These are phyloP conservation scores for Euclidium syriacum DNA, from an alignment of 345 rosid genomes.

Conservation along the genomic window DNA sequence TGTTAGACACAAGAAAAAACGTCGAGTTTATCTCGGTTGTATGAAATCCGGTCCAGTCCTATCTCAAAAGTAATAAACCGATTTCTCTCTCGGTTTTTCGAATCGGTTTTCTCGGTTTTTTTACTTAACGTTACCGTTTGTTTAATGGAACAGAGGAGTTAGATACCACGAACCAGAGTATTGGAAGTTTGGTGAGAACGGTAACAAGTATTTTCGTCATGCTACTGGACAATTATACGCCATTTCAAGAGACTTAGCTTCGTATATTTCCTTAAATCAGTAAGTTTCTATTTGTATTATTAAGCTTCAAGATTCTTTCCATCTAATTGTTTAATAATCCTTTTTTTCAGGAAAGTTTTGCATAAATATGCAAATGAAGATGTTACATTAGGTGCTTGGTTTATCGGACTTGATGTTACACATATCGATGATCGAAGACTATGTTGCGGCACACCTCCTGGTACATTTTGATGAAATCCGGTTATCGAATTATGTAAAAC, in stretches of 20 bases:
- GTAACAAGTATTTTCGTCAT: constrained; percentile 89
- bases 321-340: not conserved
- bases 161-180: constrained; percentile 92
- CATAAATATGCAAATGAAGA: constrained; percentile 94
- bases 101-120: not conserved
- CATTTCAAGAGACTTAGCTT: constrained; percentile 87
- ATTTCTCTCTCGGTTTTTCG: not conserved
- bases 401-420: constrained; percentile 92
- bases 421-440: constrained; percentile 92
- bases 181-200: constrained; percentile 98
- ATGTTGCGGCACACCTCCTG: constrained; percentile 91
- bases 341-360: constrained; percentile 59
- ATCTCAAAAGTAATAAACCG: constrained; percentile 62
- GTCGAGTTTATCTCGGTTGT: constrained; percentile 80
- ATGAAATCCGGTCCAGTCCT: constrained; percentile 98
- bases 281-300: constrained; percentile 19
- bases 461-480: constrained; percentile 31
- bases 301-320: not conserved
- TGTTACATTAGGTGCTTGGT: constrained; percentile 94
- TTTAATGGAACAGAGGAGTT: constrained; percentile 58
- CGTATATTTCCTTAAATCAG: constrained; percentile 81
- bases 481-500: not conserved
- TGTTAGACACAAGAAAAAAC: constrained; percentile 76
- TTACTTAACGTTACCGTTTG: not conserved
- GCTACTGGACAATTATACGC: constrained; percentile 96